These are phyloP conservation scores for Vitis hybrid DNA, from an alignment of 177 flowering plant species.

Conservation along the genomic window DNA sequence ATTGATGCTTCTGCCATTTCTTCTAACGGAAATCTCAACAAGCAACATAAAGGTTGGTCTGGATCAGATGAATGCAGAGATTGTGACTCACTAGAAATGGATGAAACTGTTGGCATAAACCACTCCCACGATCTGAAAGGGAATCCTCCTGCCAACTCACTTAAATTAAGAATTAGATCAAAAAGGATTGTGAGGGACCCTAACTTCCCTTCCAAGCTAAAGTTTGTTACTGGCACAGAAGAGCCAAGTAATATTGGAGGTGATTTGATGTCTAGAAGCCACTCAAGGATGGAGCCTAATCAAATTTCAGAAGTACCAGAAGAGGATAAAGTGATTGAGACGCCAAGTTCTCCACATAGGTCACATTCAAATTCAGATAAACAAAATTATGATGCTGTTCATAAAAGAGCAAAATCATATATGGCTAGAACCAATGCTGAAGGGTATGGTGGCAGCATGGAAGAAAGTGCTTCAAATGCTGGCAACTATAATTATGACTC, in stretches of 20 bases:
- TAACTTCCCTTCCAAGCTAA: constrained; percentile 28
- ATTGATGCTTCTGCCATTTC: neutral
- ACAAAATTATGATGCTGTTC: constrained; percentile 41
- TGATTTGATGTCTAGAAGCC: constrained; percentile 19
- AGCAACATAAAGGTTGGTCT: constrained; percentile 12
- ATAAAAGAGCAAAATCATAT: constrained; percentile 42
- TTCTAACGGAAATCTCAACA: neutral
- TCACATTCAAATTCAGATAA: constrained; percentile 24
- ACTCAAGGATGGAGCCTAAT: constrained; percentile 17
- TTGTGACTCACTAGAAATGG: constrained; percentile 14
- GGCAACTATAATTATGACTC: constrained; percentile 19
- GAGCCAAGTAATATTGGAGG: constrained; percentile 16
- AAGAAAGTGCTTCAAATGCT: constrained; percentile 32
- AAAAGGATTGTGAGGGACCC: constrained; percentile 22
- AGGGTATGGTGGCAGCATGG: constrained; percentile 29
- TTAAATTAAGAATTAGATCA: constrained; percentile 39
- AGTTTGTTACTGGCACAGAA: constrained; percentile 15
- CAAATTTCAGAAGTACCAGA: constrained; percentile 18
- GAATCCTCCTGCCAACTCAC: constrained; percentile 16
- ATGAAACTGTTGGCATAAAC: constrained; percentile 9
- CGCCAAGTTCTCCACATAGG: constrained; percentile 16
- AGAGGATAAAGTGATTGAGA: constrained; percentile 22
- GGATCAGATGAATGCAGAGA: constrained; percentile 16
- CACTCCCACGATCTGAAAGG: constrained; percentile 26
- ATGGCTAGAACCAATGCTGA: constrained; percentile 27